Evolutionary conservation across 148 eudicot genomes (phyloP).

Genomic region (Rhododendron kiyosumense): DNA sequence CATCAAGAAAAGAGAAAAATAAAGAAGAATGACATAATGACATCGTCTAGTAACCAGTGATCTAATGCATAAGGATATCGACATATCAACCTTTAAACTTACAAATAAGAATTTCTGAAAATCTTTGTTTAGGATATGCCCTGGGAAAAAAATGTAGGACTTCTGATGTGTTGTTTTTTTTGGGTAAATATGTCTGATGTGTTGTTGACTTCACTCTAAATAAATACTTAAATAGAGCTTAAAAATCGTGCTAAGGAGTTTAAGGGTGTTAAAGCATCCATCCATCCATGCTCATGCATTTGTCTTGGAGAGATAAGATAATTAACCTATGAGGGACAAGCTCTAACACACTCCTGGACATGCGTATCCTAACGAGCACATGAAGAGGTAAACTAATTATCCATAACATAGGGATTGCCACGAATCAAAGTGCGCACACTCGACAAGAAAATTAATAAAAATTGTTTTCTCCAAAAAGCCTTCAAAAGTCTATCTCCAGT

Average conservation of each 20-base stretch:
- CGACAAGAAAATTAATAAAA: neutral
- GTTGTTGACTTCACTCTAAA: neutral
- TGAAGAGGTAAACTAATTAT: neutral
- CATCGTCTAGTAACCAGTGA: neutral
- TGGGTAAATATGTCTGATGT: neutral
- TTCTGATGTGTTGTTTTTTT: neutral
- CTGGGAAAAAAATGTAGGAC: neutral
- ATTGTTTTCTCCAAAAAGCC: neutral
- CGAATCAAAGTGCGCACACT: neutral
- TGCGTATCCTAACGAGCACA: neutral
- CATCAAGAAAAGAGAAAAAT: neutral
- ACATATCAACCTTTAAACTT: neutral
- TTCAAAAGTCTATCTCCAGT: neutral
- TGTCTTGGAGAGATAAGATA: neutral
- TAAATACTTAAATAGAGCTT: neutral
- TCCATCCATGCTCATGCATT: neutral
- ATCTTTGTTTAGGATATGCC: neutral
- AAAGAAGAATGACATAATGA: neutral
- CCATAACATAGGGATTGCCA: neutral
- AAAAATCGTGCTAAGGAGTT: neutral
- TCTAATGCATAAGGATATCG: neutral
- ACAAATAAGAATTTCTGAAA: neutral
- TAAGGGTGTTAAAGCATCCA: neutral
- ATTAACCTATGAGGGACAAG: neutral
- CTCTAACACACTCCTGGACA: neutral